A percentile compares a stretch with the other conserved stretches of the same genome.
Evolutionary conservation across 192 early-diverging fungal genomes (phyloP).

Genomic region (Coemansia sp.): DNA sequence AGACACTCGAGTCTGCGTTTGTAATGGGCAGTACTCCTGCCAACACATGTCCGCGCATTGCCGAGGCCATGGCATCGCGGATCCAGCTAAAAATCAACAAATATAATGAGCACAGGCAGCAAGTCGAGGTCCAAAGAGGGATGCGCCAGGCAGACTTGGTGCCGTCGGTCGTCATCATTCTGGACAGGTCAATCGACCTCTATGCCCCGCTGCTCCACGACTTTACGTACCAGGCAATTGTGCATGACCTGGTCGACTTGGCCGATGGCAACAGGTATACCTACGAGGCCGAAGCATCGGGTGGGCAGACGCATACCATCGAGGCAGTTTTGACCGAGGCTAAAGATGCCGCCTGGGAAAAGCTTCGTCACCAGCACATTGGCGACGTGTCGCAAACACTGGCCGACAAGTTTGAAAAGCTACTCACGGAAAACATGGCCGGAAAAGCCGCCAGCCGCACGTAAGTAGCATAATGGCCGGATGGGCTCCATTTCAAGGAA

Average conservation of each 20-base stretch:
- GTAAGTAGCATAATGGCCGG: conserved; percentile 17
- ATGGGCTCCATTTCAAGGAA: background rate
- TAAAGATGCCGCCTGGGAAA: conserved; percentile 44
- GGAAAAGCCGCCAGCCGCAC: conserved; percentile 11
- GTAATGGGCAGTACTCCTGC: background rate
- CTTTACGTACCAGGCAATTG: conserved; percentile 97
- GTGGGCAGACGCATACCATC: conserved; percentile 9
- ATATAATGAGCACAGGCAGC: conserved; percentile 55
- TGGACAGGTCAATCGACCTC: conserved; percentile 87
- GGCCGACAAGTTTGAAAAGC: conserved; percentile 20
- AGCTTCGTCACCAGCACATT: conserved; percentile 47
- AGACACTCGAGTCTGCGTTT: background rate
- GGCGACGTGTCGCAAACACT: conserved; percentile 25
- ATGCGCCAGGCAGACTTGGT: conserved; percentile 17
- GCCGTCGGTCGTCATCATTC: conserved; percentile 74
- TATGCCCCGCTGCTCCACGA: conserved; percentile 90
- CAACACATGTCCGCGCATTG: conserved; percentile 12
- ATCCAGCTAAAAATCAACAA: conserved; percentile 62
- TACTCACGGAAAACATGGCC: conserved; percentile 24
- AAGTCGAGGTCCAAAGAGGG: background rate
- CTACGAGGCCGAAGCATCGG: background rate
- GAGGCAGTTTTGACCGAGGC: conserved; percentile 38
- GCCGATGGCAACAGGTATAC: conserved; percentile 28
- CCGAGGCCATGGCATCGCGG: conserved; percentile 44
- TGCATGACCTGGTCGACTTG: conserved; percentile 74